phyloP scores from a whole-genome alignment of 306 rosid genomes.

The Begonia fuchsioides region DNA sequence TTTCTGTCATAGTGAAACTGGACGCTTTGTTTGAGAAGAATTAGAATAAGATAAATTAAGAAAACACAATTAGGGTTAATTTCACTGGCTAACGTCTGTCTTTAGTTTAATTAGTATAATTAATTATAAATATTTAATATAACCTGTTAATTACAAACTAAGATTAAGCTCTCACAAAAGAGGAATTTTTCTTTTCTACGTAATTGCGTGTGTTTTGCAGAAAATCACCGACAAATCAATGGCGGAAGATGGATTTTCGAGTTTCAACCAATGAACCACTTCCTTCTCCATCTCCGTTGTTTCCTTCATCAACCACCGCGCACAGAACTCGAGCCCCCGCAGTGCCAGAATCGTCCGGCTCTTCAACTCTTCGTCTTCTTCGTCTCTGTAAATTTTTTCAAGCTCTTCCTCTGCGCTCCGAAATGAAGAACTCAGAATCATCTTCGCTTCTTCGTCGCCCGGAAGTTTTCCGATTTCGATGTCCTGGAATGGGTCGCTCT shows the following conservation, averaged over 20 bases:
- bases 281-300: conserved; percentile 35
- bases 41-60: too few species aligned
- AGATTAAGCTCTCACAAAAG: too few species aligned
- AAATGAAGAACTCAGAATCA: conserved; percentile 29
- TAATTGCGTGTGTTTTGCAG: conserved; percentile 13
- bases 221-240: conserved; percentile 19
- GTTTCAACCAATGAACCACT: conserved; percentile 31
- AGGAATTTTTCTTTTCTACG: too few species aligned
- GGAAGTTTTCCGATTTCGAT: conserved; percentile 28
- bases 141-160: too few species aligned
- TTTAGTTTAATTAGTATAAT: too few species aligned
- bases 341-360: conserved; percentile 35
- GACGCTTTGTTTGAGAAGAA: too few species aligned
- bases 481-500: conserved; percentile 13
- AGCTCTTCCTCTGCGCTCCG: conserved; percentile 30
- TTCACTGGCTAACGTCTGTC: too few species aligned
- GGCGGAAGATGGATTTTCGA: conserved; percentile 43
- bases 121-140: too few species aligned
- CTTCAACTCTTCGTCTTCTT: conserved; percentile 29
- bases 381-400: conserved; percentile 12
- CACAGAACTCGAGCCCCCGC: conserved; percentile 55
- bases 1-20: too few species aligned
- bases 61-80: too few species aligned
- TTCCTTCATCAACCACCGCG: conserved; percentile 33
- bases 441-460: conserved; percentile 24